These are phyloP conservation scores for Prunus dulcis DNA, from an alignment of 306 rosid genomes.

Conservation along the genomic window DNA sequence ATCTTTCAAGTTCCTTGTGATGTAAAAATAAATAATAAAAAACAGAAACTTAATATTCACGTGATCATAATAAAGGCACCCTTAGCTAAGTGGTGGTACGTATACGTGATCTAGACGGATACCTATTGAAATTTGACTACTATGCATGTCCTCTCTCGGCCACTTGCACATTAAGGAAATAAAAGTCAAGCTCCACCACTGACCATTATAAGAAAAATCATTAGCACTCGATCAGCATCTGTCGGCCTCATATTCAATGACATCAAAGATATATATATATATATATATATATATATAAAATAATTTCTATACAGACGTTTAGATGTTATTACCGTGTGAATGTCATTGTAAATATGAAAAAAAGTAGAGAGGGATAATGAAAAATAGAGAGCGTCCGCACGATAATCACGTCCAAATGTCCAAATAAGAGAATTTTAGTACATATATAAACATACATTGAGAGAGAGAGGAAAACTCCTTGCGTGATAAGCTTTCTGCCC, in stretches of 20 bases:
- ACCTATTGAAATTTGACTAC: not conserved
- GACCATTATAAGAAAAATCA: not conserved
- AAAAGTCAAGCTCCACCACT: not conserved
- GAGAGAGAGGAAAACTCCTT: no score
- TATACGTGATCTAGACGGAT: not conserved
- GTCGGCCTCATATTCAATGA: not conserved
- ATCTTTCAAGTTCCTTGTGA: no score
- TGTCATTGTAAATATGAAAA: fast-evolving
- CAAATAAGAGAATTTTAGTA: no score
- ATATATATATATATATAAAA: no score
- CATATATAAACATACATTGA: no score
- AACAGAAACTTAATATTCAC: not conserved
- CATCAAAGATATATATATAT: no score
- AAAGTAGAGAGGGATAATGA: fast-evolving
- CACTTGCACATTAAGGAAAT: not conserved
- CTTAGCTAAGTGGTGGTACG: not conserved
- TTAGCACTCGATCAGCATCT: not conserved
- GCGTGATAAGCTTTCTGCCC: no score
- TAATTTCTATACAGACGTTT: no score
- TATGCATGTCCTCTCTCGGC: not conserved
- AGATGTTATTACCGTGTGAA: fast-evolving
- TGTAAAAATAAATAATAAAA: not conserved
- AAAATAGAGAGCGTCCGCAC: no score
- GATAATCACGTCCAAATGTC: fast-evolving
- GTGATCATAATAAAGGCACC: not conserved